These are phyloP conservation scores for Xylaria sp. DNA, from an alignment of 2,329 filamentous ascomycete genomes.

Conservation along the genomic window DNA sequence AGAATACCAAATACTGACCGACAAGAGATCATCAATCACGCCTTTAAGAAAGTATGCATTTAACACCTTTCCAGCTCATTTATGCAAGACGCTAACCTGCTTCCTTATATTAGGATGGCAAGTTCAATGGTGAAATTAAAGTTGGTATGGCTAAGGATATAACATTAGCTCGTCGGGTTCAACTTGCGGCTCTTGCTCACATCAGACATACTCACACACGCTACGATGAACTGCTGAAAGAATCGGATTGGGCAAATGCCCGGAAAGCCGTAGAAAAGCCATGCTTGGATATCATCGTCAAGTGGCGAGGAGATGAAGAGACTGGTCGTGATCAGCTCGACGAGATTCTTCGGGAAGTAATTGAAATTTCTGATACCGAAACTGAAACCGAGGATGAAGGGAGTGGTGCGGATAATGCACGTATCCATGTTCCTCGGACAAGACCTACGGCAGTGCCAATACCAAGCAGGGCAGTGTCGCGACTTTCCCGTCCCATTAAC, in stretches of 20 bases:
- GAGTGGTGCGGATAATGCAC: constrained; percentile 38
- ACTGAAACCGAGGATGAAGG: constrained; percentile 53
- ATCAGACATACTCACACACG: constrained; percentile 74
- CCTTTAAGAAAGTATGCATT: constrained; percentile 68
- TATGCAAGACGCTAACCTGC: constrained; percentile 26
- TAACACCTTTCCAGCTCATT: background rate
- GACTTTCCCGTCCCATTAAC: constrained; percentile 22
- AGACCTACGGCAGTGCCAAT: constrained; percentile 15
- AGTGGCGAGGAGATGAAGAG: constrained; percentile 78
- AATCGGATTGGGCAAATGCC: constrained; percentile 68
- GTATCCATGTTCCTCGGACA: constrained; percentile 28
- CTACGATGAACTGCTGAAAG: constrained; percentile 69
- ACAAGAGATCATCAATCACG: constrained; percentile 68
- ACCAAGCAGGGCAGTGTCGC: constrained; percentile 26
- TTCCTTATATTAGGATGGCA: constrained; percentile 55
- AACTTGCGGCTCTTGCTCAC: constrained; percentile 72
- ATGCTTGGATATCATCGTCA: constrained; percentile 73
- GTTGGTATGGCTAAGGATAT: constrained; percentile 68
- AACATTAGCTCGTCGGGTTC: constrained; percentile 69
- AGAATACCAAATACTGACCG: constrained; percentile 73
- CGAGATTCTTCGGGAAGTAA: constrained; percentile 72
- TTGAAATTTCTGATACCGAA: constrained; percentile 72
- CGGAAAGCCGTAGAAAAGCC: constrained; percentile 69
- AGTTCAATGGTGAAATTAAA: constrained; percentile 62
- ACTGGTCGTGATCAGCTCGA: constrained; percentile 74